A percentile compares a stretch with the other conserved stretches of the same genome.
Evolutionary conservation across 1,284 basidiomycete species (phyloP).

Genomic region (Agaricales sp.): DNA sequence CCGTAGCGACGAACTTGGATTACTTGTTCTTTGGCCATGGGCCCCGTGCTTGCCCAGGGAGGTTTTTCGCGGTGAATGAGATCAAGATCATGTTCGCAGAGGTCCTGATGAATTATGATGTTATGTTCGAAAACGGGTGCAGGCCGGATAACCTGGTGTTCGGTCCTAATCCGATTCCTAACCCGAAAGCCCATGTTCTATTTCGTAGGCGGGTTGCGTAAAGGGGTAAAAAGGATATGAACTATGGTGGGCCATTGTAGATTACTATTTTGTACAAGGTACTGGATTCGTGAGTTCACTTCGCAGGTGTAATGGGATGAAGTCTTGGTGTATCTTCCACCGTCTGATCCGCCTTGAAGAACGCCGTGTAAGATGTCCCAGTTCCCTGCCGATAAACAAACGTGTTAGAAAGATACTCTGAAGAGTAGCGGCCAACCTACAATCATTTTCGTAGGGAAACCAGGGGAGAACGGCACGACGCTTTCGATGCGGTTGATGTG

Average conservation of each 20-base stretch:
- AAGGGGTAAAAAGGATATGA: no score
- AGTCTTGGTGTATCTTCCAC: no score
- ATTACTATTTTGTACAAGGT: no score
- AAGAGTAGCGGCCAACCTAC: slow-evolving; percentile 16
- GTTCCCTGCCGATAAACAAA: not conserved
- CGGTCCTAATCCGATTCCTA: not conserved
- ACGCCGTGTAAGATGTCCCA: not conserved
- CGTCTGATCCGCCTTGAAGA: not conserved
- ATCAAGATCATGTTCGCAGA: slow-evolving; percentile 13
- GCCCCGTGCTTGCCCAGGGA: slow-evolving; percentile 14
- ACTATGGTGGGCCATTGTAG: no score
- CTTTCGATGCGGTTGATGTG: slow-evolving; percentile 29
- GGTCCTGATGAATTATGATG: slow-evolving; percentile 13
- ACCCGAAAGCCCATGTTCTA: slow-evolving; percentile 5
- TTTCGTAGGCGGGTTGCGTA: slow-evolving; percentile 5
- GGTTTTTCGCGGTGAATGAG: slow-evolving; percentile 14
- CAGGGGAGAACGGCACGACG: slow-evolving; percentile 24
- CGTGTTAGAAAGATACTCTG: not conserved
- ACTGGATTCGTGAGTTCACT: no score
- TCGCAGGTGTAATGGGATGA: no score
- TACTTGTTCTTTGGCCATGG: slow-evolving; percentile 18
- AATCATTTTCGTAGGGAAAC: slow-evolving; percentile 24
- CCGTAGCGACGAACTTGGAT: slow-evolving; percentile 12
- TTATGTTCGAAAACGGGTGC: slow-evolving; percentile 11
- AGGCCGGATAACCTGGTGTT: slow-evolving; percentile 4